Evolutionary conservation across 345 rosid genomes (phyloP).

Genomic region (Toxicodendron radicans): DNA sequence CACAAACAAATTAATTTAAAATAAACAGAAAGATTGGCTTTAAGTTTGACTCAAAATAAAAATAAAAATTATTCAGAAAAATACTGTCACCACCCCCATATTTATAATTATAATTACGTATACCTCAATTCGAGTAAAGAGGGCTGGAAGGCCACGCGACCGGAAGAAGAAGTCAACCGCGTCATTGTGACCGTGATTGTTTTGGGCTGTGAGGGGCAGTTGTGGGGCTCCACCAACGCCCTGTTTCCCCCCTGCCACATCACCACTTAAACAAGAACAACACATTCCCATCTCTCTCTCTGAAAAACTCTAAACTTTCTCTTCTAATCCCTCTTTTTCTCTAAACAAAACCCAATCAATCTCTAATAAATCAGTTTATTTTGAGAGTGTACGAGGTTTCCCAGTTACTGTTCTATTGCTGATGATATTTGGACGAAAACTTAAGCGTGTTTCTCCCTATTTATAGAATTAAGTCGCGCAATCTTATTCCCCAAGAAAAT

Average conservation of each 20-base stretch:
- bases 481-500: too few species aligned
- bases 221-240: constrained; percentile 63
- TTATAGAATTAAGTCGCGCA: too few species aligned
- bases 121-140: constrained; percentile 76
- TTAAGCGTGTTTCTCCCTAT: too few species aligned
- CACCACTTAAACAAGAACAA: constrained; percentile 37
- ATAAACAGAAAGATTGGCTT: neutral
- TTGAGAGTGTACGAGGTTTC: neutral
- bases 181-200: constrained; percentile 40
- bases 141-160: constrained; percentile 50
- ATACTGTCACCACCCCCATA: too few species aligned
- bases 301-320: neutral
- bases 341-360: neutral
- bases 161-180: constrained; percentile 75
- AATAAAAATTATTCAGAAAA: neutral
- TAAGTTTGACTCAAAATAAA: neutral
- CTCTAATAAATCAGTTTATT: too few species aligned
- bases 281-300: constrained; percentile 60
- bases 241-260: constrained; percentile 67
- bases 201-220: constrained; percentile 26
- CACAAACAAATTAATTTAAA: neutral
- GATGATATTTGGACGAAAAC: too few species aligned
- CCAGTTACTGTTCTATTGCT: neutral
- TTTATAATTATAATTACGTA: too few species aligned
- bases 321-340: too few species aligned